A percentile compares a stretch with the other conserved stretches of the same genome.
phyloP scores from a whole-genome alignment of 208 protist species.

The Naegleria fowleri region DNA sequence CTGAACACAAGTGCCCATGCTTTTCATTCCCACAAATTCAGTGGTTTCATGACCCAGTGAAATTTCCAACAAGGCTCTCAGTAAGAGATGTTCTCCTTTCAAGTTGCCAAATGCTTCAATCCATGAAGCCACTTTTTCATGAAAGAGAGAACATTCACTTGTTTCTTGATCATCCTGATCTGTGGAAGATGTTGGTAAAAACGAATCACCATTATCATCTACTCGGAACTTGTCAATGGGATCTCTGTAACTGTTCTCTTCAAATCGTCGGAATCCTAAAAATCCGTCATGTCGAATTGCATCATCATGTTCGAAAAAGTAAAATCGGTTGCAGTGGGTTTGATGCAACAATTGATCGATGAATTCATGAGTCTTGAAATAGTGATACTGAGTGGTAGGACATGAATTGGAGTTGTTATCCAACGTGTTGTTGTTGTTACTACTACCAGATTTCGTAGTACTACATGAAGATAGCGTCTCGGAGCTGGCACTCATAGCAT shows the following conservation, averaged over 20 bases:
- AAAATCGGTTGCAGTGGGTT: not conserved
- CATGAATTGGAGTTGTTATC: no score
- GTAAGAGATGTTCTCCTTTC: not conserved
- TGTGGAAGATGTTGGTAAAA: no score
- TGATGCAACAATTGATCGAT: not conserved
- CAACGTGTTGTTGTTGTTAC: no score
- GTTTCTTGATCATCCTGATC: not conserved
- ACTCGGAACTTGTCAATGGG: no score
- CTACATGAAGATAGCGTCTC: no score
- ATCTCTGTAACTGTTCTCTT: not conserved
- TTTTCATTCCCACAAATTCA: not conserved
- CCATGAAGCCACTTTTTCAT: not conserved
- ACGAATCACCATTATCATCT: no score
- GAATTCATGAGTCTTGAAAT: not conserved
- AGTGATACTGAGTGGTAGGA: not conserved
- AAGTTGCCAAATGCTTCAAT: not conserved
- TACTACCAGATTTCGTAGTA: no score
- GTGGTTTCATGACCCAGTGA: not conserved
- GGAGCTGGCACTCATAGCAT: no score
- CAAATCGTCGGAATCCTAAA: not conserved
- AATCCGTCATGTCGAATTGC: not conserved
- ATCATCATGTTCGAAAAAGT: not conserved
- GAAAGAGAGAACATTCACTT: not conserved
- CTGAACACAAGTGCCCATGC: not conserved
- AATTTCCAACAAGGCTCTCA: not conserved